Percentiles rank a stretch among this genome's conserved stretches.
Evolutionary conservation across 306 rosid genomes (phyloP).

Genomic region (Glycine tomentella): DNA sequence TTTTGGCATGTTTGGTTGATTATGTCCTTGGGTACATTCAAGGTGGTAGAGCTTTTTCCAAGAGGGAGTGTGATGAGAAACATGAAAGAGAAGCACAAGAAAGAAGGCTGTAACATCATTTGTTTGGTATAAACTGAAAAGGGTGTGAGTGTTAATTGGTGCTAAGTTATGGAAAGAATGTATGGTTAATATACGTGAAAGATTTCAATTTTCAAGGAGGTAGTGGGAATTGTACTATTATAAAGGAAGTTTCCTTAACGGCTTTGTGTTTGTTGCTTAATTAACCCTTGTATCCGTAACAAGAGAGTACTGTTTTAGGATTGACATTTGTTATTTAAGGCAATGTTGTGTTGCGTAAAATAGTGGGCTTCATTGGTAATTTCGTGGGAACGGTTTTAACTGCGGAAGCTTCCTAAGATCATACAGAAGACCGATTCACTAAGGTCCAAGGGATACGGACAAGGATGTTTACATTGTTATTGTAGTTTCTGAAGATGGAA

Average conservation of each 20-base stretch:
- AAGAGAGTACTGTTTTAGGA: slow-evolving; percentile 21
- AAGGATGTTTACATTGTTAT: background rate
- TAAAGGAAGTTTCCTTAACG: slow-evolving; percentile 45
- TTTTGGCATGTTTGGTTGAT: slow-evolving; percentile 57
- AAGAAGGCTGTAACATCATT: slow-evolving; percentile 33
- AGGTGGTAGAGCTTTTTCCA: slow-evolving; percentile 12
- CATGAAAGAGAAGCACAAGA: background rate
- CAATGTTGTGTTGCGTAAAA: background rate
- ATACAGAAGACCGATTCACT: background rate
- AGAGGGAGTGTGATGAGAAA: slow-evolving; percentile 33
- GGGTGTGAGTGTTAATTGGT: background rate
- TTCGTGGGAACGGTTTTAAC: slow-evolving; percentile 21
- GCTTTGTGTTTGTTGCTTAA: slow-evolving; percentile 3
- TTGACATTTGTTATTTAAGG: slow-evolving; percentile 20
- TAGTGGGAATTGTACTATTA: background rate
- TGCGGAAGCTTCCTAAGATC: slow-evolving; percentile 43
- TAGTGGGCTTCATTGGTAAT: background rate
- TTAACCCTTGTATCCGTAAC: background rate
- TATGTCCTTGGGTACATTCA: slow-evolving; percentile 39
- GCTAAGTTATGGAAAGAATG: background rate
- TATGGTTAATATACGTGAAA: slow-evolving; percentile 22
- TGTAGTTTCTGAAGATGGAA: background rate
- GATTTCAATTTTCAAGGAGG: background rate
- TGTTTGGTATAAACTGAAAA: slow-evolving; percentile 1
- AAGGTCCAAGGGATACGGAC: background rate